phyloP scores from a whole-genome alignment of 805 yeast genomes.

The Cyberlindnera euphorbiae region DNA sequence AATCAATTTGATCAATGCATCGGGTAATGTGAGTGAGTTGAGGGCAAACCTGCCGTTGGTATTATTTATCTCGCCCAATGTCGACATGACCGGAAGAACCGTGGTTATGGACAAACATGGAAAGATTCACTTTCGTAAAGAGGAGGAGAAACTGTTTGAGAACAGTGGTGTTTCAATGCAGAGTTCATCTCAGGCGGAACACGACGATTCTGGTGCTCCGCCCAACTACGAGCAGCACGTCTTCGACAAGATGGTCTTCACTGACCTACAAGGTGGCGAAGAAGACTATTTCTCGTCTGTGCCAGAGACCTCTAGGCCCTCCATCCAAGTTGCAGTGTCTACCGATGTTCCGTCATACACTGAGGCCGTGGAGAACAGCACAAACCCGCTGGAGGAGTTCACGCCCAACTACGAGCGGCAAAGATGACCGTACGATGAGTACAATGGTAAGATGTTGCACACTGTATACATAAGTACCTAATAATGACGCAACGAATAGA shows the following conservation, averaged over 20 bases:
- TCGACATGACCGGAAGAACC: slow-evolving; percentile 45
- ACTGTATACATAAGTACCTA: background rate
- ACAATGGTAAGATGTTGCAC: background rate
- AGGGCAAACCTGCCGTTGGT: slow-evolving; percentile 80
- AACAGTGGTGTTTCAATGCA: slow-evolving; percentile 2
- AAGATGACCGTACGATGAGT: no score
- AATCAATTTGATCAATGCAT: slow-evolving; percentile 64
- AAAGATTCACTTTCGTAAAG: slow-evolving; percentile 37
- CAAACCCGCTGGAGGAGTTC: slow-evolving; percentile 31
- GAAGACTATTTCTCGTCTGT: slow-evolving; percentile 3
- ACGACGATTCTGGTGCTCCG: slow-evolving; percentile 55
- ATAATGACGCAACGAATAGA: no score
- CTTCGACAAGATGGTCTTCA: slow-evolving; percentile 47
- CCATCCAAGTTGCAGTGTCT: no score
- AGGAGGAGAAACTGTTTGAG: slow-evolving; percentile 30
- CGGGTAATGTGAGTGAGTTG: slow-evolving; percentile 79
- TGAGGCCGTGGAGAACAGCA: slow-evolving; percentile 55
- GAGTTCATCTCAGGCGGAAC: slow-evolving; percentile 23
- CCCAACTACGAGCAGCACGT: slow-evolving; percentile 71
- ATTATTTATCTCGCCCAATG: slow-evolving; percentile 69
- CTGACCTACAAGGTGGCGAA: slow-evolving; percentile 4
- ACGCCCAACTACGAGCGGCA: slow-evolving; percentile 55
- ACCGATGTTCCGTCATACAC: slow-evolving; percentile 70
- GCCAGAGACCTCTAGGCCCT: no score
- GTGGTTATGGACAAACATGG: slow-evolving; percentile 36